Evolutionary conservation across 2,329 filamentous ascomycete genomes (phyloP).

Genomic region (Arthrobotrys pseudoclavata): DNA sequence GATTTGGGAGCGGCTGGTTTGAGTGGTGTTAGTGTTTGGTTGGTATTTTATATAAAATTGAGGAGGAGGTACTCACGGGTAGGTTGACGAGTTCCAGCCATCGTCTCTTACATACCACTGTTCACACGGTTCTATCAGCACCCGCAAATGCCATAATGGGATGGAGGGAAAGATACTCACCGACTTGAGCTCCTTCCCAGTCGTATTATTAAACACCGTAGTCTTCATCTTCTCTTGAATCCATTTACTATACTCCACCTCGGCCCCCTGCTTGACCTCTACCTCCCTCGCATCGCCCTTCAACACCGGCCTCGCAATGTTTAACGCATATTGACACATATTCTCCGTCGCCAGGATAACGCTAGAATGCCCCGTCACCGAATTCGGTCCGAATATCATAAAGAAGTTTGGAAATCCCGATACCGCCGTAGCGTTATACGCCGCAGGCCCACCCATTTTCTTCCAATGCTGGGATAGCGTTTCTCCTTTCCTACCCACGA

Average conservation of each 20-base stretch:
- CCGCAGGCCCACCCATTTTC: constrained; percentile 73
- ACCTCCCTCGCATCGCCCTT: constrained; percentile 67
- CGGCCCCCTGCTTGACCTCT: constrained; percentile 70
- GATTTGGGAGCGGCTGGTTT: constrained; percentile 49
- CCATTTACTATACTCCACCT: constrained; percentile 68
- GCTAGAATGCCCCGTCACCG: constrained; percentile 74
- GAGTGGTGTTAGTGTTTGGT: not conserved
- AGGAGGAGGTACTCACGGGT: constrained; percentile 38
- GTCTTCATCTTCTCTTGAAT: constrained; percentile 66
- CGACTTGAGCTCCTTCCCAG: constrained; percentile 25
- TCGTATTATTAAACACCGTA: constrained; percentile 44
- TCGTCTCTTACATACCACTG: constrained; percentile 57
- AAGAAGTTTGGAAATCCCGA: constrained; percentile 77
- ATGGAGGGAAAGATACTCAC: constrained; percentile 14
- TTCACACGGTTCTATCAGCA: constrained; percentile 4
- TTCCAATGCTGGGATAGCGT: constrained; percentile 73
- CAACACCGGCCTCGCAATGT: constrained; percentile 72
- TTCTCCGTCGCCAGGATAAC: constrained; percentile 75
- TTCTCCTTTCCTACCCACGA: constrained; percentile 70
- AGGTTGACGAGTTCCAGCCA: constrained; percentile 57
- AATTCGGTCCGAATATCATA: constrained; percentile 73
- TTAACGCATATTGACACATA: constrained; percentile 73
- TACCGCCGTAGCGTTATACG: constrained; percentile 73
- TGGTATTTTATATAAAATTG: no score
- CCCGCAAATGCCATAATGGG: no score